Evolutionary conservation across 108 stramenopile species (phyloP).

Genomic region (Cyclotella baltica): DNA sequence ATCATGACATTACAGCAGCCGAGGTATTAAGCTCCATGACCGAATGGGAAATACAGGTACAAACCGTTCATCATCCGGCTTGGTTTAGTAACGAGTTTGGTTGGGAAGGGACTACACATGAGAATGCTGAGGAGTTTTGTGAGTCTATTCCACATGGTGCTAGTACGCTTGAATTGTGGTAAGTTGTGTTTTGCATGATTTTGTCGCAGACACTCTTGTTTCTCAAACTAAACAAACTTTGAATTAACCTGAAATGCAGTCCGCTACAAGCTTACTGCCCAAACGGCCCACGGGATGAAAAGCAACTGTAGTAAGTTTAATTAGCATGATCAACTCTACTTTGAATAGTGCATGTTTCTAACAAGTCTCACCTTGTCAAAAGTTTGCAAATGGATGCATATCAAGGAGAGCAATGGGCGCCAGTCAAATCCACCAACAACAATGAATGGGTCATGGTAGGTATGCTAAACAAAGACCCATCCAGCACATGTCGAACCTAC

Average conservation of each 20-base stretch:
- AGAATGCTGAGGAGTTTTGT: slow-evolving; percentile 42
- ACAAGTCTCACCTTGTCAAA: no score
- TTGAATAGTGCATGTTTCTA: no score
- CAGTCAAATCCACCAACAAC: slow-evolving; percentile 19
- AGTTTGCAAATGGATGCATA: slow-evolving; percentile 41
- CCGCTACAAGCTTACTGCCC: slow-evolving; percentile 34
- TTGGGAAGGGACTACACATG: slow-evolving; percentile 46
- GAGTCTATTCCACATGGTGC: slow-evolving; percentile 30
- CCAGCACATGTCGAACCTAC: slow-evolving; percentile 40
- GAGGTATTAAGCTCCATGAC: slow-evolving; percentile 25
- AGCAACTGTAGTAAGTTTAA: slow-evolving; percentile 7
- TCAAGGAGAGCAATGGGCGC: slow-evolving; percentile 52
- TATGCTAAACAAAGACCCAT: slow-evolving; percentile 26
- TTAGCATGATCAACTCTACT: no score
- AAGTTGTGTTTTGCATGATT: background rate
- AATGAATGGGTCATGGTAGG: slow-evolving; percentile 57
- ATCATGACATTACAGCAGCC: background rate
- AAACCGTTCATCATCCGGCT: slow-evolving; percentile 29
- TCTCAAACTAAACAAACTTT: background rate
- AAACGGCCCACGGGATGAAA: slow-evolving; percentile 11
- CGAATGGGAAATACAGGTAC: slow-evolving; percentile 33
- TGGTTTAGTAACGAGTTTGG: slow-evolving; percentile 39
- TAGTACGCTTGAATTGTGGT: slow-evolving; percentile 21
- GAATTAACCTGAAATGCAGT: background rate
- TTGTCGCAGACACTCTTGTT: background rate